Evolutionary conservation across 2,329 filamentous ascomycete species (phyloP).

Genomic region (Neospermospora avenae): DNA sequence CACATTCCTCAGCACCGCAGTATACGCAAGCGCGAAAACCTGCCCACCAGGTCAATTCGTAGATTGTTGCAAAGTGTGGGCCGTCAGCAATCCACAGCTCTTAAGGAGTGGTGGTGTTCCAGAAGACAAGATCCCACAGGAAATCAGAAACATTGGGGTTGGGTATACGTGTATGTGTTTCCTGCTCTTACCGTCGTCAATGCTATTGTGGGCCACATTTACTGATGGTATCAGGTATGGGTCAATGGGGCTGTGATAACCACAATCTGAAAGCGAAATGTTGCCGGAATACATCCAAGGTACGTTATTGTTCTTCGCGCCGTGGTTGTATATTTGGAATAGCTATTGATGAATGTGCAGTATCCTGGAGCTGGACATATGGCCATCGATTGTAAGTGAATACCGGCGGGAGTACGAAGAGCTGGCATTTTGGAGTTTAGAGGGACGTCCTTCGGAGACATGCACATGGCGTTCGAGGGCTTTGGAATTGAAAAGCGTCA

Average conservation of each 20-base stretch:
- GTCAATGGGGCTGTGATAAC: neutral
- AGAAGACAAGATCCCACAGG: neutral
- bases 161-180: neutral
- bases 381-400: neutral
- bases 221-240: neutral
- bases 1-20: neutral
- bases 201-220: neutral
- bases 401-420: neutral
- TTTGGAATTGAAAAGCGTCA: neutral
- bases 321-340: neutral
- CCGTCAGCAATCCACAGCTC: neutral
- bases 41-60: neutral
- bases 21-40: neutral
- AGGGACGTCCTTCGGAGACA: neutral
- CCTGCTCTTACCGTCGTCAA: too few relatives aligned
- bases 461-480: neutral
- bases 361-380: neutral
- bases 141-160: neutral
- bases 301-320: neutral
- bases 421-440: neutral
- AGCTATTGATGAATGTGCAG: neutral
- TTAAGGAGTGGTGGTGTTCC: neutral
- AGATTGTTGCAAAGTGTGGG: neutral
- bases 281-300: neutral
- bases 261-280: neutral